Percentiles rank a stretch among this genome's conserved stretches.
Conservation (phyloP, 2,329 filamentous ascomycete genomes). For the Blastomyces emzantsi region DNA sequence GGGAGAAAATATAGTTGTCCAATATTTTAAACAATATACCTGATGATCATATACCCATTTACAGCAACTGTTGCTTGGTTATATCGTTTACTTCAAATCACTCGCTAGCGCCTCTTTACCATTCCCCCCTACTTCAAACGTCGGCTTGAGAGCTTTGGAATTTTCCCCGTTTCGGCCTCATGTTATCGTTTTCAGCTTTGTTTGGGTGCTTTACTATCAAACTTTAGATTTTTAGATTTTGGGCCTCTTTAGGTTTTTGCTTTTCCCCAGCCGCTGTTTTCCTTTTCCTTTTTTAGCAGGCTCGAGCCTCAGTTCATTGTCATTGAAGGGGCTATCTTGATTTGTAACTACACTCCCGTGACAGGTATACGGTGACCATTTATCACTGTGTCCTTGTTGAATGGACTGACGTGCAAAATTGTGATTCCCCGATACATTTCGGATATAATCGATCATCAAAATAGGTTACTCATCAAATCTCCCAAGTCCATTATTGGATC, state of each 20-base stretch:
- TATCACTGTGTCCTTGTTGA: not conserved
- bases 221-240: slow-evolving; percentile 1
- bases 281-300: not conserved
- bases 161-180: not conserved
- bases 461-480: not conserved
- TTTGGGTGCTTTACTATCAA: not conserved
- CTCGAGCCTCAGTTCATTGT: not conserved
- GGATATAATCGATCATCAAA: not conserved
- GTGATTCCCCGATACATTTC: not conserved
- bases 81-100: not conserved
- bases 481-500: not conserved
- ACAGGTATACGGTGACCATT: not conserved
- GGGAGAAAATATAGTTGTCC: slow-evolving; percentile 37
- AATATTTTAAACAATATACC: slow-evolving; percentile 1
- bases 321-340: not conserved
- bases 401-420: not conserved
- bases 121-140: not conserved
- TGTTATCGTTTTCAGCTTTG: not conserved
- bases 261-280: not conserved
- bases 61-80: not conserved
- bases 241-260: not conserved
- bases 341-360: not conserved
- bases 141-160: not conserved
- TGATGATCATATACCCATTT: not conserved
- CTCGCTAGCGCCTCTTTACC: not conserved